A percentile compares a stretch with the other conserved stretches of the same genome.
These are phyloP conservation scores for Fraxinus sp. DNA, from an alignment of 305 asterid species.

Conservation along the genomic window DNA sequence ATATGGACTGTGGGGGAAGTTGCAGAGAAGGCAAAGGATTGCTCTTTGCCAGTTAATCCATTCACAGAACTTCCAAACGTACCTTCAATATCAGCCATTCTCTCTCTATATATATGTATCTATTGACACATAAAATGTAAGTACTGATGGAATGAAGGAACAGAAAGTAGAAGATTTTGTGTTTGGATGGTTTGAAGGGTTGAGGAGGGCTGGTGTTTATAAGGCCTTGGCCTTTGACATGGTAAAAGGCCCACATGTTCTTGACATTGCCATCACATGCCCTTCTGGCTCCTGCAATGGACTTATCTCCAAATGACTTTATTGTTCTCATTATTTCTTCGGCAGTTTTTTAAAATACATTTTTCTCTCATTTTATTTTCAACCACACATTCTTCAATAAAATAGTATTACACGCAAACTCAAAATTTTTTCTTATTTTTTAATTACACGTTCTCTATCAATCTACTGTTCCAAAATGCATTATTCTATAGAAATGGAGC, in stretches of 20 bases:
- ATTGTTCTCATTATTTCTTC: no score
- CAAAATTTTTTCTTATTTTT: no score
- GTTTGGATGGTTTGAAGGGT: not conserved
- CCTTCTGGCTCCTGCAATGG: not conserved
- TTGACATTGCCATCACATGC: not conserved
- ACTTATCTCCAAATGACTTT: no score
- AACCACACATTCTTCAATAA: no score
- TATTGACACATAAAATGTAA: not conserved
- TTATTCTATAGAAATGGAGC: no score
- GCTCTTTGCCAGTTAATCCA: slow-evolving; percentile 15
- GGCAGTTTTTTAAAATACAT: no score
- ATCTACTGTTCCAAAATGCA: no score
- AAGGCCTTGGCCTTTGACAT: not conserved
- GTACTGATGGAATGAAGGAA: not conserved
- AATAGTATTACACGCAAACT: no score
- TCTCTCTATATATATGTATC: not conserved
- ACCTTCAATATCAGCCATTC: slow-evolving; percentile 20
- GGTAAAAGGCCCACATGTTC: not conserved
- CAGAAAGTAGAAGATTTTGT: not conserved
- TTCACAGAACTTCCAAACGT: slow-evolving; percentile 11
- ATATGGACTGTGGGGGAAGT: slow-evolving; percentile 30
- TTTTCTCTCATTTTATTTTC: no score
- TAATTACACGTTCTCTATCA: no score
- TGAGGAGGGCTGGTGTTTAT: not conserved
- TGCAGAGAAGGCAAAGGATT: slow-evolving; percentile 24